phyloP scores from a whole-genome alignment of 2,329 filamentous ascomycete genomes.

The Stagonosporopsis chrysanthemi region DNA sequence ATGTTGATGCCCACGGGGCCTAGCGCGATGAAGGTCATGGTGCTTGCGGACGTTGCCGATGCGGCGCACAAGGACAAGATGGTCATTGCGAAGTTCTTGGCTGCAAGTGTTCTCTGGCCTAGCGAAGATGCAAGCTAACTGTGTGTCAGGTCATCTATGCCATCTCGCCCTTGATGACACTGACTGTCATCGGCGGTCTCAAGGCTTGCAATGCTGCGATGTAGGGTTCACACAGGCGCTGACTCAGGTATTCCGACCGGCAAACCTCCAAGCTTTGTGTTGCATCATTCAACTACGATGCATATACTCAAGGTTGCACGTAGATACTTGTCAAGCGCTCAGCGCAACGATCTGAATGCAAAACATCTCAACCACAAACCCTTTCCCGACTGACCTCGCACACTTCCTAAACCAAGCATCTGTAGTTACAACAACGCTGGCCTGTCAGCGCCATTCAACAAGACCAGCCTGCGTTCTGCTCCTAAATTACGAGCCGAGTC shows the following conservation, averaged over 20 bases:
- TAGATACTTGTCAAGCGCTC: no score
- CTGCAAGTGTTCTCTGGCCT: constrained; percentile 40
- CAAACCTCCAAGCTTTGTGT: neutral
- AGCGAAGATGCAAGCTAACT: neutral
- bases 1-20: constrained; percentile 67
- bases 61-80: constrained; percentile 57
- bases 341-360: no score
- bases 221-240: neutral
- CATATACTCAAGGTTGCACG: no score
- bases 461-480: no score
- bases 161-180: constrained; percentile 54
- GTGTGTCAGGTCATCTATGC: constrained; percentile 50
- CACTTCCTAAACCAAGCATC: no score
- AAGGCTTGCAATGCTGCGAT: constrained; percentile 51
- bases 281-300: neutral
- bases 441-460: no score
- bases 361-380: no score
- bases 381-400: no score
- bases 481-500: no score
- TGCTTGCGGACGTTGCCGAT: constrained; percentile 59
- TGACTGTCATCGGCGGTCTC: constrained; percentile 54
- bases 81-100: constrained; percentile 62
- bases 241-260: neutral
- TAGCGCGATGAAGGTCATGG: constrained; percentile 62
- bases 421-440: no score